Evolutionary conservation across 257 asterid genomes (phyloP).

Genomic region (Echium plantagineum): DNA sequence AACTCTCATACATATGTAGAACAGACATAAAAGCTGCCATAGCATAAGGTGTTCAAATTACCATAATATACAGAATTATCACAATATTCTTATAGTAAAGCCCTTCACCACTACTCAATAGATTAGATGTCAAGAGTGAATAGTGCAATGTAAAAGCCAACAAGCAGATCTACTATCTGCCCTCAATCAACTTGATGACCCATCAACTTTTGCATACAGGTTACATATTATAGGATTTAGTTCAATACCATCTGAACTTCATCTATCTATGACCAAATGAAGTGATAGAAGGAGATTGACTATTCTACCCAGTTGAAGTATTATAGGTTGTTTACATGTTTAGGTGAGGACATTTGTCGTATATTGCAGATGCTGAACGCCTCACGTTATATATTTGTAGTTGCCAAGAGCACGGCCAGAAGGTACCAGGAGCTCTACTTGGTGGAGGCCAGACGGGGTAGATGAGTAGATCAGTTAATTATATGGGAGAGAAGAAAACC

Average conservation of each 20-base stretch:
- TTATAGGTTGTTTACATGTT: background rate
- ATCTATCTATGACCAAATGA: background rate
- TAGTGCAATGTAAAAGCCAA: background rate
- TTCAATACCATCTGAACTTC: background rate
- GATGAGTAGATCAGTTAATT: no score
- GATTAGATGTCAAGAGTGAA: background rate
- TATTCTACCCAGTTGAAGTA: background rate
- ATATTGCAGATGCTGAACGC: background rate
- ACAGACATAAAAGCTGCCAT: conserved; percentile 92
- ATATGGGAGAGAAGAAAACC: background rate
- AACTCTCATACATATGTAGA: conserved; percentile 89
- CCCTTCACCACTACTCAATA: background rate
- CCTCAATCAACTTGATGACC: background rate
- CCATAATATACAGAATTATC: no score
- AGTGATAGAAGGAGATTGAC: background rate
- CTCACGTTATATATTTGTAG: background rate
- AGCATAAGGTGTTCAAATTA: conserved; percentile 1
- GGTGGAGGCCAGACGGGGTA: no score
- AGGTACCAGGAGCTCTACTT: background rate
- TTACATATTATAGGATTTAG: background rate
- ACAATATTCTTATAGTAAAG: no score
- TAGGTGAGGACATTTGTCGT: background rate
- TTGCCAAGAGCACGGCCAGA: background rate
- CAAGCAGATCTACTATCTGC: background rate
- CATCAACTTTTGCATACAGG: background rate